phyloP scores from a whole-genome alignment of 2,329 filamentous ascomycete genomes.

The Fusarium sp. region DNA sequence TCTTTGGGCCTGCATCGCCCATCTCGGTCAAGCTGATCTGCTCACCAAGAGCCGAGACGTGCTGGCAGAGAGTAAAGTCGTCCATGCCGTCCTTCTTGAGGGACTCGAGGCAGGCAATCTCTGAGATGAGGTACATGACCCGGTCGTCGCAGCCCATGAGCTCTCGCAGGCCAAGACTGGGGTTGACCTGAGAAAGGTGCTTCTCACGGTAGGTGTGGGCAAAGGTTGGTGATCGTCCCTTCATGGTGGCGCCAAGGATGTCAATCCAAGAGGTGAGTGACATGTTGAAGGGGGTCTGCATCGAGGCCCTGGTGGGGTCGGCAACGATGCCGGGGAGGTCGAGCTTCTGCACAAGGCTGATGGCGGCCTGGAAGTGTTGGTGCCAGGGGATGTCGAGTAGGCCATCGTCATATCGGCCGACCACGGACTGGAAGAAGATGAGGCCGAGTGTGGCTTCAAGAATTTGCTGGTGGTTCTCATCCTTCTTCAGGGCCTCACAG shows the following conservation, averaged over 20 bases:
- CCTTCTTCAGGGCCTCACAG: constrained; percentile 82
- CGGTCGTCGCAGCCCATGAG: constrained; percentile 98
- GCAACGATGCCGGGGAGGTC: constrained; percentile 78
- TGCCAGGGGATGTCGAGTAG: constrained; percentile 96
- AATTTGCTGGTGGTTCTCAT: constrained; percentile 87
- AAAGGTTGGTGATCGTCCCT: constrained; percentile 85
- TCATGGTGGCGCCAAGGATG: constrained; percentile 94
- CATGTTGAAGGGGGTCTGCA: constrained; percentile 91
- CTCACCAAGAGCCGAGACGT: constrained; percentile 87
- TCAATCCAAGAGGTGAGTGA: constrained; percentile 95
- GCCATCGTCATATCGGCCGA: constrained; percentile 85
- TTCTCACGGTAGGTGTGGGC: constrained; percentile 97
- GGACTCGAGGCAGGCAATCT: constrained; percentile 95
- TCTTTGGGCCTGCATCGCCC: constrained; percentile 67
- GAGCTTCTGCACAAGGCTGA: constrained; percentile 86
- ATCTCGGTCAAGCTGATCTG: constrained; percentile 87
- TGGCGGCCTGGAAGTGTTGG: constrained; percentile 94
- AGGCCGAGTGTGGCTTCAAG: constrained; percentile 93
- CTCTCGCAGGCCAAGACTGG: constrained; percentile 81
- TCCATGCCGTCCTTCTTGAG: constrained; percentile 87
- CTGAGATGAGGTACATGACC: constrained; percentile 97
- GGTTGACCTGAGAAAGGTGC: constrained; percentile 76
- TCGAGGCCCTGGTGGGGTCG: constrained; percentile 62
- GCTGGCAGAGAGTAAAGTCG: constrained; percentile 86
- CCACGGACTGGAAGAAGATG: constrained; percentile 96